Evolutionary conservation across 495 filamentous ascomycete genomes (phyloP).

Genomic region (Cercophora sp.): DNA sequence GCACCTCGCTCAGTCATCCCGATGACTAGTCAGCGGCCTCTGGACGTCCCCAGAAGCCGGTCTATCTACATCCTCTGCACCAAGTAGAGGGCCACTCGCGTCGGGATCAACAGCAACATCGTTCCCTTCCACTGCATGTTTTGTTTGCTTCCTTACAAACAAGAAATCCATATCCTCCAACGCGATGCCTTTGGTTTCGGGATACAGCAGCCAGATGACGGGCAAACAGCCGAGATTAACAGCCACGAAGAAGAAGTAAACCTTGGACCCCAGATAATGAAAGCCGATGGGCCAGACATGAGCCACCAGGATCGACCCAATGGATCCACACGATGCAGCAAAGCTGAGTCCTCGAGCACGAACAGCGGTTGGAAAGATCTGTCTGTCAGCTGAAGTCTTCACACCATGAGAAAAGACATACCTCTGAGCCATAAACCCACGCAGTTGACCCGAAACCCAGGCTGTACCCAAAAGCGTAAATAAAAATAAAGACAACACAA

Average conservation of each 20-base stretch:
- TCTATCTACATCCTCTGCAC: background rate
- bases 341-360: slow-evolving; percentile 51
- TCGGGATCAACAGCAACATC: background rate
- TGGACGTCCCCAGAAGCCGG: too few relatives aligned
- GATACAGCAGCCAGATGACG: slow-evolving; percentile 47
- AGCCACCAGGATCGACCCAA: slow-evolving; percentile 48
- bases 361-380: slow-evolving; percentile 52
- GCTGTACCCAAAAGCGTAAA: slow-evolving; percentile 54
- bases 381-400: background rate
- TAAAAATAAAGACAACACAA: slow-evolving; percentile 54
- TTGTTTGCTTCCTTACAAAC: slow-evolving; percentile 28
- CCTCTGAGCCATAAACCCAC: slow-evolving; percentile 58
- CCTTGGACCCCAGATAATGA: slow-evolving; percentile 48
- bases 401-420: slow-evolving; percentile 15
- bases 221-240: slow-evolving; percentile 49
- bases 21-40: background rate
- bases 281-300: slow-evolving; percentile 49
- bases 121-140: slow-evolving; percentile 1
- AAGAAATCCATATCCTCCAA: slow-evolving; percentile 53
- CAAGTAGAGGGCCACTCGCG: background rate
- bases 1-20: background rate
- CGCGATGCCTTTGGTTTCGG: slow-evolving; percentile 49
- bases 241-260: slow-evolving; percentile 57
- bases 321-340: slow-evolving; percentile 46
- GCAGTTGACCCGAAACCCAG: slow-evolving; percentile 54